phyloP scores from a whole-genome alignment of 208 protist species.

The Wallacemonas sp. region DNA sequence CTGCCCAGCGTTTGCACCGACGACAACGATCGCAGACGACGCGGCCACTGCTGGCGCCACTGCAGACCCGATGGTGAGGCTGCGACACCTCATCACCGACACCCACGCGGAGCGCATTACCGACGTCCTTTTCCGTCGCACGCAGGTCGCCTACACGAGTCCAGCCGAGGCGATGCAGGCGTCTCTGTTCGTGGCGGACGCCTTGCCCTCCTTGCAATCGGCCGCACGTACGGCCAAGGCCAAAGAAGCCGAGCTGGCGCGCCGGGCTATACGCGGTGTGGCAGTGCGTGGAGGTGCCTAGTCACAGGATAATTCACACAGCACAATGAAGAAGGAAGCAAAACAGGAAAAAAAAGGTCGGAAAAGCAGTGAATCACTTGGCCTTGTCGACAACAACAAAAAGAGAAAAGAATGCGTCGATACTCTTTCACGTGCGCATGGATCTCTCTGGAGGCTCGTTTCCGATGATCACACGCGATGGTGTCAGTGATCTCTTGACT shows the following conservation, averaged over 20 bases:
- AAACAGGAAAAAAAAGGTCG: no score
- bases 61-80: conserved; percentile 11
- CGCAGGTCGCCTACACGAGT: conserved; percentile 71
- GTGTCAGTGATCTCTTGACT: no score
- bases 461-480: no score
- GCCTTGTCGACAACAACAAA: no score
- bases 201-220: conserved; percentile 36
- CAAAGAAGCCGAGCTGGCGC: conserved; percentile 43
- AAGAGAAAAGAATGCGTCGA: no score
- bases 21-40: neutral
- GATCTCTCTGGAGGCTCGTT: no score
- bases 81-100: conserved; percentile 37
- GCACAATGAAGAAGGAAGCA: no score
- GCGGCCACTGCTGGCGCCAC: conserved; percentile 1
- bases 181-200: neutral
- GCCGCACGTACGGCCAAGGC: conserved; percentile 23
- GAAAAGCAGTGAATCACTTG: no score
- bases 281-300: no score
- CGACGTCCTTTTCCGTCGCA: conserved; percentile 72
- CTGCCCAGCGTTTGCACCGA: conserved; percentile 1
- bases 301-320: no score
- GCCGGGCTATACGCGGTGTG: conserved; percentile 25
- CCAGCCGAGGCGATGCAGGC: conserved; percentile 59
- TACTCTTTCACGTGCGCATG: no score
- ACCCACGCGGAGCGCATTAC: conserved; percentile 62